Evolutionary conservation across 2,329 filamentous ascomycete genomes (phyloP).

Genomic region (Ophiostoma ulmi): DNA sequence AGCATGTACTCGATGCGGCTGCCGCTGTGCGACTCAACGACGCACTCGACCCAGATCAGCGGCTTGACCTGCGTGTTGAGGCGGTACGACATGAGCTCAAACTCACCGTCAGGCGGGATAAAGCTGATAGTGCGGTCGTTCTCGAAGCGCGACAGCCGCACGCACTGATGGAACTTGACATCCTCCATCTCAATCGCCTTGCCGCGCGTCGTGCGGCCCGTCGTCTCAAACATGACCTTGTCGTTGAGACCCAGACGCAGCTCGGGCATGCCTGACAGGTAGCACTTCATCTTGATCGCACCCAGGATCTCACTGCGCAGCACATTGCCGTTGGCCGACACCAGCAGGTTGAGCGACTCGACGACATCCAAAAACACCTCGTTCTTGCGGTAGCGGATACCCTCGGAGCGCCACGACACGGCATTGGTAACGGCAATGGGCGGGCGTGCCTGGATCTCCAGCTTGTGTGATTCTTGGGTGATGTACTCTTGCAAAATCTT

Average conservation of each 20-base stretch:
- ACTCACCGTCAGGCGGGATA: slow-evolving; percentile 96
- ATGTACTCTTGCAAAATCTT: slow-evolving; percentile 99
- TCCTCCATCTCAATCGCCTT: slow-evolving; percentile 99
- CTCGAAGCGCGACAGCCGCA: slow-evolving; percentile 90
- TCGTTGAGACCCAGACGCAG: slow-evolving; percentile 91
- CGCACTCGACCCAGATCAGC: slow-evolving; percentile 96
- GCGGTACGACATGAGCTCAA: slow-evolving; percentile 98
- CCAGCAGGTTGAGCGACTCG: slow-evolving; percentile 91
- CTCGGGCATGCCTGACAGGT: slow-evolving; percentile 96
- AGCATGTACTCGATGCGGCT: slow-evolving; percentile 98
- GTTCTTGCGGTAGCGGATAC: slow-evolving; percentile 97
- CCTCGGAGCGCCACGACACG: slow-evolving; percentile 95
- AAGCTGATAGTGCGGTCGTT: slow-evolving; percentile 99
- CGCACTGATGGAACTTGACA: slow-evolving; percentile 98
- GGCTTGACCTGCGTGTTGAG: slow-evolving; percentile 98
- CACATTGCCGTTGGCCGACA: slow-evolving; percentile 91
- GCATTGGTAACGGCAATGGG: slow-evolving; percentile 98
- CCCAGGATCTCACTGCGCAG: slow-evolving; percentile 93
- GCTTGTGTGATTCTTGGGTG: slow-evolving; percentile 97
- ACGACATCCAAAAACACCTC: slow-evolving; percentile 98
- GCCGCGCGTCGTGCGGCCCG: slow-evolving; percentile 83
- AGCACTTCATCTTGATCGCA: slow-evolving; percentile 99
- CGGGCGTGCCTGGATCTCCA: slow-evolving; percentile 91
- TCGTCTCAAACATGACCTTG: slow-evolving; percentile 99
- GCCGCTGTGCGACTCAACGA: slow-evolving; percentile 92